Evolutionary conservation across 495 filamentous ascomycete species (phyloP), one percentile per base, ranked within the genome.

Genomic region (Trichoderma gamsii): DNA sequence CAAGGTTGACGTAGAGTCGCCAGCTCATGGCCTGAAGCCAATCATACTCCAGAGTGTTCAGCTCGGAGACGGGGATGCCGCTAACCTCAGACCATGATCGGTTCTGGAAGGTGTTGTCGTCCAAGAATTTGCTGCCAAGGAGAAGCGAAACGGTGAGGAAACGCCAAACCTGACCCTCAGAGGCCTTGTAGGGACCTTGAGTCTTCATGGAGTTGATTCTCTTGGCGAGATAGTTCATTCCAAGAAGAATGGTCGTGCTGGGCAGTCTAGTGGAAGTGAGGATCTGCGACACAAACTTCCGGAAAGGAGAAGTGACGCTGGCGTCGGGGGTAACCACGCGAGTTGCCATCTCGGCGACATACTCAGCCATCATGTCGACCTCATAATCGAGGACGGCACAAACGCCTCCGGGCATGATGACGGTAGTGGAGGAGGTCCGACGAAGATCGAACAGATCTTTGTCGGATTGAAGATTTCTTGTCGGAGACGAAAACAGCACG

Each of bases 81-180:
- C 93, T 98, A 29, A 99, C 95, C 74, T 99, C 96, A 4, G 96
- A 90, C 95, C 95, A 99, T 8, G 96, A 98, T 66, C 93, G 91
- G 80, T 98, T 99, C 82, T 97, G 93, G 79, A 98, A 99, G 18
- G 95, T 99, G 79, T 98, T 98, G 78, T 99, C 95, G 74, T 99
- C 95, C 67, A 98, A 78, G 73, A 99, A 99, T 79, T 99, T 99
- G 82, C 93, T 97, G 65, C 93, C 95, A 41, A 99, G 85, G 51
- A 99, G 82, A 41, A 99, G 83, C 18, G 89, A 84, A 66, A 93
- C 90, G 16, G 93, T 97, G 66, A 98, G 84, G 86, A 97, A 91
- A 65, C 92, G 89, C 82, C 95, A 96, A 66, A 96, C 86, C 73
- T 94, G 88, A 56, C 87, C 88, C 74, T 88, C 88, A 70, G 84